Evolutionary conservation across 202 grass and related monocot species (phyloP), one percentile per base, ranked within the genome.

Genomic region (Zoysia matrella): DNA sequence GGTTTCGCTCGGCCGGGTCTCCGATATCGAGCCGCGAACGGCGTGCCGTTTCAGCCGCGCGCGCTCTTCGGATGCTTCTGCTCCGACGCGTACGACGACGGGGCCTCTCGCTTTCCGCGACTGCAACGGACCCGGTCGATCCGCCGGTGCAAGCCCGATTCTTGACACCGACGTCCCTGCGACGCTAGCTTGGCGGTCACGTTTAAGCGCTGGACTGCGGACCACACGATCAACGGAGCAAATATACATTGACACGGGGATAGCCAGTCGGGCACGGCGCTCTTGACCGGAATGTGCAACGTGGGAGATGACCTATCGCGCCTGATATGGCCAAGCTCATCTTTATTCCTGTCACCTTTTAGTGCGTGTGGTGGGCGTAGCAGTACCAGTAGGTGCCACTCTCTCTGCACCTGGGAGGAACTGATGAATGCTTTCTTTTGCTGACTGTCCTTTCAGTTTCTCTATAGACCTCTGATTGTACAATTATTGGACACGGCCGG

Each of bases 401-500:
- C 54, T 84, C 55, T 0, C 45, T 70, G 52, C 36, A 51, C 45
- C 46, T 11, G 58, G 9, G 18, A 1, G 10, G 42, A 73, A 83
- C 62, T 55, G 53, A 55, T 4, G 60, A 8, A 11, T 16, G 42
- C 52, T 13, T 13, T 14, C 22, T 75, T 84, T 67, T 12, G 14
- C 41, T 50, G 63, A 75, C 44, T 3, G 50, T 18, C 48, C 50
- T 48, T 18, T 42, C 5, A 3, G 5, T 72, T 13, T 42, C 8
- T 47, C 16, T 15, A n/a, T n/a, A 44, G 13, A 2, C 0, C 3
- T 1, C n/a, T 5, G 13, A 16, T 14, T 65, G 3, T 47, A 6
- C 10, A 82, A 74, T 82, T 65, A 82, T 82, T 66, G 60, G 64
- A 57, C n/a, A 8, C 5, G 1, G 5, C 52, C 62, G 6, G 42